A percentile compares a stretch with the other conserved stretches of the same genome.
phyloP scores from a whole-genome alignment of 1,139 yeast genomes.

The Suzukiozyma palmioleophila region DNA sequence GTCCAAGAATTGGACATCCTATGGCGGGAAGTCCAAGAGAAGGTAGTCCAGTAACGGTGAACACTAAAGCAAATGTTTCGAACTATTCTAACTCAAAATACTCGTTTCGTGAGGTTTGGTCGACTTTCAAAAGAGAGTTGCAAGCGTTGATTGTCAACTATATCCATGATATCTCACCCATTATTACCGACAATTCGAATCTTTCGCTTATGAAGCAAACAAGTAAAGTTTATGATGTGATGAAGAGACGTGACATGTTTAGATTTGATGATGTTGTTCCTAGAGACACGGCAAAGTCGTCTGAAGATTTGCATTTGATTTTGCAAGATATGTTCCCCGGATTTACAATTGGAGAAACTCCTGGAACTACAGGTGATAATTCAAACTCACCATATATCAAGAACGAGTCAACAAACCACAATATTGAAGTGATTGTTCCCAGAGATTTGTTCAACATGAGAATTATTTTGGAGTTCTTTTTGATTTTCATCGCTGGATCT shows the following conservation, averaged over 20 bases:
- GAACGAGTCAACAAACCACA: constrained; percentile 48
- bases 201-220: constrained; percentile 4
- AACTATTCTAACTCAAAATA: constrained; percentile 6
- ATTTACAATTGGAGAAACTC: constrained; percentile 32
- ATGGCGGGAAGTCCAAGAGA: not conserved
- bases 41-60: not conserved
- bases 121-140: constrained; percentile 52
- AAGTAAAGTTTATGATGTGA: constrained; percentile 16
- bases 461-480: constrained; percentile 58
- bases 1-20: not conserved
- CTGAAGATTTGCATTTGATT: constrained; percentile 41
- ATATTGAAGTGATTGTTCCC: constrained; percentile 66
- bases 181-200: not conserved
- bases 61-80: constrained; percentile 2
- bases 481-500: constrained; percentile 53
- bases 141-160: constrained; percentile 54
- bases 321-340: constrained; percentile 64
- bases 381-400: constrained; percentile 51
- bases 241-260: constrained; percentile 33
- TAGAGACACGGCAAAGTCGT: constrained; percentile 29
- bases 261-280: constrained; percentile 46
- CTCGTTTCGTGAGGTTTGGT: constrained; percentile 56
- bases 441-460: constrained; percentile 82
- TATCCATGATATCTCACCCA: constrained; percentile 27
- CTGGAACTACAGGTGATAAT: constrained; percentile 8